Conservation (phyloP, 2,329 filamentous ascomycete species). For the Plenodomus biglobosus region DNA sequence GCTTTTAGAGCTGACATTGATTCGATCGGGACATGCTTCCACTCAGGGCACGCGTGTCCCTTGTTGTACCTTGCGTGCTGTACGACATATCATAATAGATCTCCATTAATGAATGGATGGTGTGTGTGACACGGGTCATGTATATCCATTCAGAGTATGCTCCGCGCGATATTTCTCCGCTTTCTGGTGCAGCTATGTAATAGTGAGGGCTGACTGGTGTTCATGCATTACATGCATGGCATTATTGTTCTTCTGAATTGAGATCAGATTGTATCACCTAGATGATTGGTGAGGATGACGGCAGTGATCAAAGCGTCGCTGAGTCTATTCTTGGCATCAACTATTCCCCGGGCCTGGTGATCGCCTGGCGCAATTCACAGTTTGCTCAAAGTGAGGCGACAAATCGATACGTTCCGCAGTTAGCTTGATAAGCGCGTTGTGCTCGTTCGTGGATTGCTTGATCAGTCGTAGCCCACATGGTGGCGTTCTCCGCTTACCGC, state of each 20-base stretch:
- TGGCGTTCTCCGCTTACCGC: constrained; percentile 10
- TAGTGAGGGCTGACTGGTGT: constrained; percentile 8
- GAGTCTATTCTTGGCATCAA: not conserved
- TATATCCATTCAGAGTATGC: not conserved
- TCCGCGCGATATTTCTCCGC: not conserved
- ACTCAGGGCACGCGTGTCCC: not conserved
- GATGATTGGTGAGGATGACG: constrained; percentile 17
- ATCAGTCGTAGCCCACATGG: constrained; percentile 1
- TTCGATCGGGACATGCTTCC: not conserved
- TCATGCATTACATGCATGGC: constrained; percentile 3
- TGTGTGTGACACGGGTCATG: not conserved
- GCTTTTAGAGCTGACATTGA: not conserved
- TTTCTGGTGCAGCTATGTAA: no score
- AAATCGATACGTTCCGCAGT: constrained; percentile 6
- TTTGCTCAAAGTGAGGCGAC: constrained; percentile 1
- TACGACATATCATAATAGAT: constrained; percentile 10
- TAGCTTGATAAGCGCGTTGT: constrained; percentile 17
- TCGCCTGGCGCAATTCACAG: constrained; percentile 2
- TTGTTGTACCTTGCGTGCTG: constrained; percentile 15
- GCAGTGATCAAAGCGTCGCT: not conserved
- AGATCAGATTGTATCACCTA: constrained; percentile 22
- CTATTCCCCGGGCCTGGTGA: not conserved
- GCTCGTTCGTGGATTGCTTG: constrained; percentile 1
- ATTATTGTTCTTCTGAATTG: constrained; percentile 6
- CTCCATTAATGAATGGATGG: not conserved